Conservation (phyloP, 108 stramenopile species). For the Schizochytrium sp. region DNA sequence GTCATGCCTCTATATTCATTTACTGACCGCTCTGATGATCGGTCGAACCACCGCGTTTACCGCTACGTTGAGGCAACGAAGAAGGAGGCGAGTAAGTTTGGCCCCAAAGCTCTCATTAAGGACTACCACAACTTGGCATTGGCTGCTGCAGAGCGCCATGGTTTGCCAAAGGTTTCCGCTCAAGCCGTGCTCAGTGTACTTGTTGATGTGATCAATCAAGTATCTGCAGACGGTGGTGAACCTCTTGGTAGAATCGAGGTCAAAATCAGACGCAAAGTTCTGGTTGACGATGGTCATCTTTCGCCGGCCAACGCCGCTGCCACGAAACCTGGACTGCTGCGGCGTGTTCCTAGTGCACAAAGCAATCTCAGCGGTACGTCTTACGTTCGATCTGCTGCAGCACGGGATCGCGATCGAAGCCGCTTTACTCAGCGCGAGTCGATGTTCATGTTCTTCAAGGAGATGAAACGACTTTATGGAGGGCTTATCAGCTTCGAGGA, state of each 20-base stretch:
- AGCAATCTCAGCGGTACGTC: neutral
- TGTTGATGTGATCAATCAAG: neutral
- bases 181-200: neutral
- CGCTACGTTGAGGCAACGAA: neutral
- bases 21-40: conserved; percentile 7
- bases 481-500: conserved; percentile 42
- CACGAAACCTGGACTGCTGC: neutral
- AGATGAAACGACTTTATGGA: conserved; percentile 55
- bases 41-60: conserved; percentile 2
- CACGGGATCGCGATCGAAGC: neutral
- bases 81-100: conserved; percentile 45
- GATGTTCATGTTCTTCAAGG: conserved; percentile 52
- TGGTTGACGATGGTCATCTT: conserved; percentile 15
- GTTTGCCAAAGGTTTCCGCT: neutral
- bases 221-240: conserved; percentile 29
- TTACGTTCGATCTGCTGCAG: neutral
- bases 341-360: neutral
- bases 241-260: conserved; percentile 20
- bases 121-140: neutral
- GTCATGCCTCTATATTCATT: conserved; percentile 34
- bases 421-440: neutral
- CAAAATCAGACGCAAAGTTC: conserved; percentile 19
- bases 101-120: conserved; percentile 30
- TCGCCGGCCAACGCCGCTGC: conserved; percentile 1
- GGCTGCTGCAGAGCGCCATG: neutral